These are phyloP conservation scores for Pseudonitzschia multiseries DNA, from an alignment of 108 stramenopile genomes.

Conservation along the genomic window DNA sequence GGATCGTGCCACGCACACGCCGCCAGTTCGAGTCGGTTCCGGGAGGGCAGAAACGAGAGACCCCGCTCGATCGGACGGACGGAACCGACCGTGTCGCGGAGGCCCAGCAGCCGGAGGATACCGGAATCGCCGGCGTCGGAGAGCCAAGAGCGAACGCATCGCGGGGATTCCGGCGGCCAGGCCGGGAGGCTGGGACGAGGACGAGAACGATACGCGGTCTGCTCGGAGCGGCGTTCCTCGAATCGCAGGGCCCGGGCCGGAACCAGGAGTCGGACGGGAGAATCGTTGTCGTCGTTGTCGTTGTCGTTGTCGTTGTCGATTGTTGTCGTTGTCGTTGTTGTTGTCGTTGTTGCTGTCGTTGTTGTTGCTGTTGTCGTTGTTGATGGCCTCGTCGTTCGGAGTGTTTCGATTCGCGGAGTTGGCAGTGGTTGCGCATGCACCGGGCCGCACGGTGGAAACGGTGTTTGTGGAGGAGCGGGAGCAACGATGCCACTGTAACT, in stretches of 20 bases:
- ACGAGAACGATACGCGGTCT: too few relatives aligned
- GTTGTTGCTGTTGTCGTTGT: too few relatives aligned
- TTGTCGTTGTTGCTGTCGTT: not conserved
- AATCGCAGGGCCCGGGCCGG: not conserved
- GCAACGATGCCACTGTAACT: not conserved
- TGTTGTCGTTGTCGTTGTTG: not conserved
- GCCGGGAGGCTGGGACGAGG: not conserved
- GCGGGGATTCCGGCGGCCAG: not conserved
- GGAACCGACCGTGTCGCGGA: constrained; percentile 14
- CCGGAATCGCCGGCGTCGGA: not conserved
- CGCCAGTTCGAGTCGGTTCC: constrained; percentile 16
- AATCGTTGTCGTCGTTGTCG: not conserved
- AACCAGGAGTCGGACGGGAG: not conserved
- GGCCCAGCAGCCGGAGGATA: constrained; percentile 3
- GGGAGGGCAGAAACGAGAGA: not conserved
- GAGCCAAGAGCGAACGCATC: not conserved
- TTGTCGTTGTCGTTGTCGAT: not conserved
- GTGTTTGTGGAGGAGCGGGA: not conserved
- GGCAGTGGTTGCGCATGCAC: too few relatives aligned
- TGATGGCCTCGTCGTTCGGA: too few relatives aligned
- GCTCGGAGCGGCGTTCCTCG: not conserved
- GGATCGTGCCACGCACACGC: constrained; percentile 22
- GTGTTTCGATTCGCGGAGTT: too few relatives aligned
- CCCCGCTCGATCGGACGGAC: constrained; percentile 13
- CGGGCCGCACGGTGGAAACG: too few relatives aligned